Conservation (phyloP, 176 grass and related monocot species). For the Saccharum spontaneum region DNA sequence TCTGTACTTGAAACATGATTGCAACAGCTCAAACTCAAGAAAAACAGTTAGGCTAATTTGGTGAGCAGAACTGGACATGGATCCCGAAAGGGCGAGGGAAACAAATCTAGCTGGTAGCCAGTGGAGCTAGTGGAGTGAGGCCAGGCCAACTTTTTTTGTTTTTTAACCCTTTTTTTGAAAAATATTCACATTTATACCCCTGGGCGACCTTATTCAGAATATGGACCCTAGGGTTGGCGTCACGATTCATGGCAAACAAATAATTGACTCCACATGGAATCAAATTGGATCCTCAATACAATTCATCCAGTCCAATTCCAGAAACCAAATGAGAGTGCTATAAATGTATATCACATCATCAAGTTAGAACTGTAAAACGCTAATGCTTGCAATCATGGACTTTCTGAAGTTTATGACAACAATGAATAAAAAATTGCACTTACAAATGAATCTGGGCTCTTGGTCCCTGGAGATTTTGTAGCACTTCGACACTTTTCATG, state of each 20-base stretch:
- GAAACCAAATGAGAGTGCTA: not conserved
- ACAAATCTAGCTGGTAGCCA: not conserved
- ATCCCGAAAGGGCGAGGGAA: not conserved
- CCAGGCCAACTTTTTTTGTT: no score
- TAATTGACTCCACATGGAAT: not conserved
- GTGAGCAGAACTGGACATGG: not conserved
- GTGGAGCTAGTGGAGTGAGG: not conserved
- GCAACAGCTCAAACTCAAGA: not conserved
- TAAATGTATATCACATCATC: not conserved
- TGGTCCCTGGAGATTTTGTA: not conserved
- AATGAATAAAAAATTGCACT: conserved; percentile 10
- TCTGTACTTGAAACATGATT: not conserved
- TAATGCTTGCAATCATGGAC: not conserved
- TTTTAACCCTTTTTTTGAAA: no score
- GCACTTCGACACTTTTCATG: not conserved
- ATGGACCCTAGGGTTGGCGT: no score
- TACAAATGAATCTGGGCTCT: conserved; percentile 14
- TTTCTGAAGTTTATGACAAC: conserved; percentile 9
- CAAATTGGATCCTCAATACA: not conserved
- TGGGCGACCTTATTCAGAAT: no score
- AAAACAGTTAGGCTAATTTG: not conserved
- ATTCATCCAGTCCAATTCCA: not conserved
- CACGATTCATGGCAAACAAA: no score
- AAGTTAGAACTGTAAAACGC: not conserved
- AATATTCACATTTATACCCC: no score